These are phyloP conservation scores for Canavalia gladiata DNA, from an alignment of 306 rosid genomes.

Conservation along the genomic window DNA sequence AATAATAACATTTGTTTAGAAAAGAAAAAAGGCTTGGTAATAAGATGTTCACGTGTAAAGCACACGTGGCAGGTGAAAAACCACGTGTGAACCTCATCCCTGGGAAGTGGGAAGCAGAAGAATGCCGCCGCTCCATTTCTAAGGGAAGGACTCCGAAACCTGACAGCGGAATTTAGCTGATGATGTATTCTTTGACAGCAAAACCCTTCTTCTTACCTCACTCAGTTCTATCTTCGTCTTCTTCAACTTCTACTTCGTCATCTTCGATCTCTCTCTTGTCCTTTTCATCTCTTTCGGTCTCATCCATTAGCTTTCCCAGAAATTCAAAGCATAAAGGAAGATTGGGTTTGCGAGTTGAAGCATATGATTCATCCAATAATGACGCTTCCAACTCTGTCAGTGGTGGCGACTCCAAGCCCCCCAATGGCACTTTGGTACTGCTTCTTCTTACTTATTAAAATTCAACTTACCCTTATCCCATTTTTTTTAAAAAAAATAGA, in stretches of 20 bases:
- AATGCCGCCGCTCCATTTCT: slow-evolving; percentile 18
- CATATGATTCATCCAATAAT: slow-evolving; percentile 54
- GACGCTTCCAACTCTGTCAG: slow-evolving; percentile 49
- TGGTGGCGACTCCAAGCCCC: slow-evolving; percentile 58
- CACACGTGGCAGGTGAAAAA: slow-evolving; percentile 20
- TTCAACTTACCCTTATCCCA: background rate
- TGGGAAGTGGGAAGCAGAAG: slow-evolving; percentile 1
- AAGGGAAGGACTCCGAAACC: slow-evolving; percentile 1
- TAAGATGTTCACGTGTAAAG: background rate
- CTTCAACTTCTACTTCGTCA: slow-evolving; percentile 39
- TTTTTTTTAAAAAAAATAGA: background rate
- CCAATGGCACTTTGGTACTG: slow-evolving; percentile 63
- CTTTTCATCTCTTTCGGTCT: slow-evolving; percentile 39
- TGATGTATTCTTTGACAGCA: slow-evolving; percentile 50
- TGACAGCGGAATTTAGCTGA: background rate
- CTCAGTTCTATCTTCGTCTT: slow-evolving; percentile 28
- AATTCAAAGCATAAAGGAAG: slow-evolving; percentile 43
- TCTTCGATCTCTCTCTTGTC: slow-evolving; percentile 36
- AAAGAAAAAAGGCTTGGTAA: too few relatives aligned
- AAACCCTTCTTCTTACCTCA: slow-evolving; percentile 54
- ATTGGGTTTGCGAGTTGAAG: slow-evolving; percentile 44
- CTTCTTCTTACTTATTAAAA: background rate
- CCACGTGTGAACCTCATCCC: slow-evolving; percentile 48
- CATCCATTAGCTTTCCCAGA: slow-evolving; percentile 45
- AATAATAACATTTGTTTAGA: too few relatives aligned